A percentile compares a stretch with the other conserved stretches of the same genome.
Conservation (phyloP, 768 basidiomycete genomes). For the Hydnum rufescens region DNA sequence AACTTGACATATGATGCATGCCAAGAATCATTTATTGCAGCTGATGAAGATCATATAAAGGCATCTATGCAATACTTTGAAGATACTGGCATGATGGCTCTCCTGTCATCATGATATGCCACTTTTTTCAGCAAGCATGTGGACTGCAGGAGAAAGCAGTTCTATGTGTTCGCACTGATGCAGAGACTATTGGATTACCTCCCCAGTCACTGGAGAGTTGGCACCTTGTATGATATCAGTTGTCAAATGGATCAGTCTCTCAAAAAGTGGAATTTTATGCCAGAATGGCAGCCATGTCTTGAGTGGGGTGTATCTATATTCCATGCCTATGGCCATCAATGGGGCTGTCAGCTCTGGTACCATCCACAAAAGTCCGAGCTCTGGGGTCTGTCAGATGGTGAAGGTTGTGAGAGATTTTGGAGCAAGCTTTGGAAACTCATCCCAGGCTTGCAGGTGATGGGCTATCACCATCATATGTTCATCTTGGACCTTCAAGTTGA, state of each 20-base stretch:
- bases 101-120: background rate
- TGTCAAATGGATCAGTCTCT: background rate
- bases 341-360: background rate
- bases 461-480: too few species aligned
- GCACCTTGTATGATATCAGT: background rate
- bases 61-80: background rate
- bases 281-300: background rate
- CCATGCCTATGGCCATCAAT: background rate
- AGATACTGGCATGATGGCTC: background rate
- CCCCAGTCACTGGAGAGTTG: background rate
- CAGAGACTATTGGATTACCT: background rate
- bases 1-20: background rate
- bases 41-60: background rate
- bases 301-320: background rate
- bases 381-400: too few species aligned
- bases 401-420: too few species aligned
- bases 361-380: too few species aligned
- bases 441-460: background rate
- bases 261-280: background rate
- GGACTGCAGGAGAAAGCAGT: background rate
- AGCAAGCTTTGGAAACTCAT: background rate
- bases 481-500: too few species aligned
- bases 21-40: background rate
- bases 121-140: background rate
- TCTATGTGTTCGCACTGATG: background rate